Percentiles rank a stretch among this genome's conserved stretches.
Conservation (phyloP, 176 grass and related monocot genomes). For the Paspalum notatum region DNA sequence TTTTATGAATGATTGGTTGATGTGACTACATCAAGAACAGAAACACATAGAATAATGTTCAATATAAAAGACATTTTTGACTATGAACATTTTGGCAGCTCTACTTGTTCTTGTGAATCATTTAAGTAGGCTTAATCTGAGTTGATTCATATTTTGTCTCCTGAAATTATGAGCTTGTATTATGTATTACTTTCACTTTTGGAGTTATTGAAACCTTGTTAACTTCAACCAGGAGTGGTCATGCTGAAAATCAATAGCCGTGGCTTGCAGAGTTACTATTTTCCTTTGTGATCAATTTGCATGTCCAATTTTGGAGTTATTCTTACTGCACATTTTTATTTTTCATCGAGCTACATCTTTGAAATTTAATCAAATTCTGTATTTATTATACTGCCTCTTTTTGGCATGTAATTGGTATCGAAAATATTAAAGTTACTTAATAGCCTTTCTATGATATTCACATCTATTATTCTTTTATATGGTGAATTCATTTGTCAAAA, state of each 20-base stretch:
- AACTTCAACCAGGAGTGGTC: neutral
- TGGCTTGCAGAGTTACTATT: neutral
- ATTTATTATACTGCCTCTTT: constrained; percentile 17
- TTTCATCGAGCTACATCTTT: neutral
- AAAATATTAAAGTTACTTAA: neutral
- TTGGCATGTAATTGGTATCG: neutral
- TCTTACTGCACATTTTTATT: neutral
- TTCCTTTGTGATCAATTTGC: neutral
- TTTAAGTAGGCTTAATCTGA: neutral
- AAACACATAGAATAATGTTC: neutral
- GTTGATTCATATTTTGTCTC: neutral
- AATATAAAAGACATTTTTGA: neutral
- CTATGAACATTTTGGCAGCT: neutral
- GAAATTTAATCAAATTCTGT: neutral
- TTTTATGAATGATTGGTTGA: neutral
- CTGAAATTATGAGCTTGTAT: neutral
- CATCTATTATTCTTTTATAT: neutral
- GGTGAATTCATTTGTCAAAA: neutral
- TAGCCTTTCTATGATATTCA: neutral
- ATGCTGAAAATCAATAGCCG: neutral
- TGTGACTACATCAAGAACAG: neutral
- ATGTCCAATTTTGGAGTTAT: neutral
- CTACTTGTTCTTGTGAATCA: neutral
- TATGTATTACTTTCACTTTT: neutral
- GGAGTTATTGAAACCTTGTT: neutral